These are phyloP conservation scores for Sonneratia alba DNA, from an alignment of 345 rosid species.

Conservation along the genomic window DNA sequence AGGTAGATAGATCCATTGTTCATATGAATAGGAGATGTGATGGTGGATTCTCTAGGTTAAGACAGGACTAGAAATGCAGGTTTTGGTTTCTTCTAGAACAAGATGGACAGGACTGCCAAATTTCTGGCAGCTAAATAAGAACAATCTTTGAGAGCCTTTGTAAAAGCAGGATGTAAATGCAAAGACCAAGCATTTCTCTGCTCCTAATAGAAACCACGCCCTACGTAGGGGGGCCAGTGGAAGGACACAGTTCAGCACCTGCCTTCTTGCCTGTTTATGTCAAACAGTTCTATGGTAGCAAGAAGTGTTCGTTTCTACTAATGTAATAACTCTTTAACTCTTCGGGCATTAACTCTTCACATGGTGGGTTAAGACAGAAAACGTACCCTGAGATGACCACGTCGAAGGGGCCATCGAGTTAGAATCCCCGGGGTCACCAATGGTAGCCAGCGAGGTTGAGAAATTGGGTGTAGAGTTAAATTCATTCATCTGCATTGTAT, in stretches of 20 bases:
- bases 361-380: not conserved
- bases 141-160: not conserved
- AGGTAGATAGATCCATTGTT: not conserved
- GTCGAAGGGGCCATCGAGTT: constrained; percentile 41
- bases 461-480: constrained; percentile 61
- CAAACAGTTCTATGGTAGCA: not conserved
- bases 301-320: not conserved
- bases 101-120: too few relatives aligned
- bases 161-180: not conserved
- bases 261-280: constrained; percentile 22
- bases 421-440: constrained; percentile 37
- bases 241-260: not conserved
- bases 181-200: too few relatives aligned
- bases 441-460: constrained; percentile 40
- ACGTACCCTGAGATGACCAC: constrained; percentile 62
- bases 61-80: not conserved
- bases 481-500: constrained; percentile 62
- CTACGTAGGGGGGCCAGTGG: constrained; percentile 17
- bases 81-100: not conserved
- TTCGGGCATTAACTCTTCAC: not conserved
- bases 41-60: not conserved
- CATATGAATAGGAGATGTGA: not conserved
- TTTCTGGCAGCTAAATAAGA: too few relatives aligned
- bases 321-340: not conserved
- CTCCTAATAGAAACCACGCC: constrained; percentile 3